Evolutionary conservation across 805 yeast genomes (phyloP).

Genomic region (Starmerella floris): DNA sequence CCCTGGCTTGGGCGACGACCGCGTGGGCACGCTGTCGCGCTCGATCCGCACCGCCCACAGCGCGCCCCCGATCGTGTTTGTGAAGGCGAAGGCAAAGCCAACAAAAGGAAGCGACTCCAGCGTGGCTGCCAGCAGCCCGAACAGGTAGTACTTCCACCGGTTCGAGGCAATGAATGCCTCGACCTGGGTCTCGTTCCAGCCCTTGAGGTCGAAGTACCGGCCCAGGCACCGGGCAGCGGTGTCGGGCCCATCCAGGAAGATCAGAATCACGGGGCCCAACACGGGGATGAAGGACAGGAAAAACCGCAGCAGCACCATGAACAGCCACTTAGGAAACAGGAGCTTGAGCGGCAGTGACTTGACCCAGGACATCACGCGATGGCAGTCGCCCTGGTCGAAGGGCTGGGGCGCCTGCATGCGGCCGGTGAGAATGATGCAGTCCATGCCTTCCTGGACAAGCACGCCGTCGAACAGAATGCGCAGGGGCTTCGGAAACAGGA

Average conservation of each 20-base stretch:
- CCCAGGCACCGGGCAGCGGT: slow-evolving; percentile 41
- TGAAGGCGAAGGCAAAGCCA: slow-evolving; percentile 28
- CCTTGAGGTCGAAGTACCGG: slow-evolving; percentile 46
- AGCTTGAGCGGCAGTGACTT: slow-evolving; percentile 30
- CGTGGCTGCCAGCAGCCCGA: slow-evolving; percentile 28
- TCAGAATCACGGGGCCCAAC: slow-evolving; percentile 43
- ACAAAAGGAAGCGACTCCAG: slow-evolving; percentile 28
- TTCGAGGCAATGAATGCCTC: slow-evolving; percentile 23
- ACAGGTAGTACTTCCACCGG: slow-evolving; percentile 26
- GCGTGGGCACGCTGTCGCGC: not conserved
- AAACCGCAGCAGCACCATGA: slow-evolving; percentile 29
- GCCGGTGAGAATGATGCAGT: slow-evolving; percentile 34
- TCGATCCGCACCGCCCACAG: slow-evolving; percentile 29
- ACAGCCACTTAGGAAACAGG: slow-evolving; percentile 33
- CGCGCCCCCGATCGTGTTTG: slow-evolving; percentile 30
- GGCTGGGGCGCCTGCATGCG: slow-evolving; percentile 22
- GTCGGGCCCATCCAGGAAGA: slow-evolving; percentile 40
- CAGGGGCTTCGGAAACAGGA: slow-evolving; percentile 39
- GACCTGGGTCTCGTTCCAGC: slow-evolving; percentile 34
- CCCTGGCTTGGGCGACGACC: not conserved
- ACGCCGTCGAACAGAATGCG: slow-evolving; percentile 37
- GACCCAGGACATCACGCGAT: slow-evolving; percentile 26
- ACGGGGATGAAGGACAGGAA: slow-evolving; percentile 40
- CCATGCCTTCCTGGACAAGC: slow-evolving; percentile 34
- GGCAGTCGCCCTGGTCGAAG: slow-evolving; percentile 28